Evolutionary conservation across 768 basidiomycete species (phyloP), one percentile per base, ranked within the genome.

Genomic region (Pisolithus sp.): DNA sequence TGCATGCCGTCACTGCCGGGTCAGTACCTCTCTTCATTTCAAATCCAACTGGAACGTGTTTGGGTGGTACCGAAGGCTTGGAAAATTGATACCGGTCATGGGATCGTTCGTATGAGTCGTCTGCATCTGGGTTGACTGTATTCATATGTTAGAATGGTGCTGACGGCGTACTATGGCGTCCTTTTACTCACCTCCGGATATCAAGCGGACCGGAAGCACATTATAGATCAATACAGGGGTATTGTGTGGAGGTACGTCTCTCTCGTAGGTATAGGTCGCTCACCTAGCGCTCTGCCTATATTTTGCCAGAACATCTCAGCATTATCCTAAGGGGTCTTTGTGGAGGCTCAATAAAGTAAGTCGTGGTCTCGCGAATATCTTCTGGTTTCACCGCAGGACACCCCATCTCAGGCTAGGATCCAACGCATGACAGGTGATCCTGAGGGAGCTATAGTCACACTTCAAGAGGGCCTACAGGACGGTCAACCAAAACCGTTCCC

Each of bases 101-200:
- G 9, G 30, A 10, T 31, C 0, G 30, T 31, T 31, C 30, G 7
- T 31, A 31, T 8, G 10, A 31, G 7, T 31, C 30, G 38, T 39
- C n/a, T 39, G 20, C 20, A 5, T 39, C 2, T 20, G 17, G 10
- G 10, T 20, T 39, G n/a, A 39, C 38, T 17, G 15, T n/a, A 8
- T n/a, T 4, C n/a, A 44, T 59, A 26, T 23, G 15, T 39, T 50
- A 86, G 85, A 12, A 70, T 91, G n/a, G 78, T 86, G 0, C 67
- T 91, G 7, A 89, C 91, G 85, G 84, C 86, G 4, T 90, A 89
- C 61, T 73, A 86, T 49, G 85, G 88, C 24, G 76, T 82, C 47
- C 78, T 89, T 4, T 73, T 90, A 2, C 76, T 86, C 0, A 62
- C 87, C 26, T 73, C 83, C 6, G 89, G 89, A 2, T 92, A 82